Base-by-base conservation (phyloP, 2,329 filamentous ascomycete genomes). In the Fusarium buharicum region DNA sequence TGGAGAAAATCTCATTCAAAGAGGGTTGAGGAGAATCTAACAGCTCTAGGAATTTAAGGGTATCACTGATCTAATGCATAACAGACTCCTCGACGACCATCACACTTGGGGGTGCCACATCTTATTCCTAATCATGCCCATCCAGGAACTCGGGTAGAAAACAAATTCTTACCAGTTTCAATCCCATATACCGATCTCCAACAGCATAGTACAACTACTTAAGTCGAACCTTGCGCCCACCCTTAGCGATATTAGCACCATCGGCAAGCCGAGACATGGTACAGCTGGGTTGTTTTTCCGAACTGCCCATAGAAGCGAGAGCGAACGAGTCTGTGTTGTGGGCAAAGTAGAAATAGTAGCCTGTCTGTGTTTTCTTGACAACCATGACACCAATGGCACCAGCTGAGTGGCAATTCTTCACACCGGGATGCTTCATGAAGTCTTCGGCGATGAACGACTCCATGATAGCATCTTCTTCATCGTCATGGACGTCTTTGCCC, bases 271-370 rank as follows among this genome's bases (percentile, higher is more conserved):
- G 89, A 59, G 93, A 97, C 93, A 99, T 97, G 55, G 94, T 90
- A 66, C 90, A 95, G 30, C 86, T 79, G 1, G 95, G 92, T 50
- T 86, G 85, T 41, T 80, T 81, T 65, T 98, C 93, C 22, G 86
- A 84, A 2, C 89, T 90, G 33, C 90, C 86, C 91, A 98, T 96
- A 4, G 92, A 96, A 1, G 93, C 92, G 49, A 99, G 78, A 6
- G 93, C 93, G 79, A 90, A 89, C 2, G 85, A 88, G 74, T 98
- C 94, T 1, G 95, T 99, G 72, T 98, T 99, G 81, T 99, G 95
- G 1, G 90, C 93, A 78, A 96, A 99, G 76, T 94, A 94, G 47
- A 99, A 84, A 72, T 90, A 92, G 64, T 92, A 87, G 2, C 92
- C 93, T 18, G 85, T 82, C 12, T 80, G 81, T 1, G 86, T 89